Evolutionary conservation across 1,284 basidiomycete species (phyloP).

Genomic region (Ceratobasidium sp.): DNA sequence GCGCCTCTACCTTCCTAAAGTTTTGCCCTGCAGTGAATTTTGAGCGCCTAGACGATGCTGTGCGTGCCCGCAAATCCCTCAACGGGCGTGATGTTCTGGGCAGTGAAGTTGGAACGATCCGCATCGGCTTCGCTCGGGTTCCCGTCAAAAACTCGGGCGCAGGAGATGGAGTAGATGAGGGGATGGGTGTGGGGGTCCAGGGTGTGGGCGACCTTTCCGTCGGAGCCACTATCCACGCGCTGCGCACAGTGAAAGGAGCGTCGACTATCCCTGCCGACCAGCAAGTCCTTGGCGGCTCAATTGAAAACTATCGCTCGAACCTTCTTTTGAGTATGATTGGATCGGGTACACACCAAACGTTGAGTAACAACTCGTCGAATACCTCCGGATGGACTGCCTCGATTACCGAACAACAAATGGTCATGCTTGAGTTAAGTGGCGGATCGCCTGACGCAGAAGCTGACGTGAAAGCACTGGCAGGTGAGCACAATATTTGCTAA

Average conservation of each 20-base stretch:
- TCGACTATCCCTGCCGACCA: slow-evolving; percentile 88
- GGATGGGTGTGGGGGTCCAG: slow-evolving; percentile 70
- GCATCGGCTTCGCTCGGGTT: slow-evolving; percentile 96
- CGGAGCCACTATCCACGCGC: slow-evolving; percentile 85
- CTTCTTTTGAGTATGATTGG: slow-evolving; percentile 89
- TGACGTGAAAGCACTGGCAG: slow-evolving; percentile 84
- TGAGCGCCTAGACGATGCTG: slow-evolving; percentile 95
- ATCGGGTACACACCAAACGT: slow-evolving; percentile 77
- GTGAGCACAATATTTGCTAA: slow-evolving; percentile 62
- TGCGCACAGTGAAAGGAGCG: slow-evolving; percentile 86
- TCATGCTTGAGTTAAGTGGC: slow-evolving; percentile 89
- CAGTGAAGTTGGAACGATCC: slow-evolving; percentile 93
- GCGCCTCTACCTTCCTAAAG: slow-evolving; percentile 22
- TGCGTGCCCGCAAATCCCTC: slow-evolving; percentile 91
- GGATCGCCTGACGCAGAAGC: slow-evolving; percentile 81
- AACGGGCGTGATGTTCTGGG: slow-evolving; percentile 96
- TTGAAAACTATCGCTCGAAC: slow-evolving; percentile 95
- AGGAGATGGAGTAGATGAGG: slow-evolving; percentile 59
- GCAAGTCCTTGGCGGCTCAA: slow-evolving; percentile 87
- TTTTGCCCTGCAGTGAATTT: slow-evolving; percentile 79
- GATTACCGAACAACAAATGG: slow-evolving; percentile 92
- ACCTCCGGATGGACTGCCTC: slow-evolving; percentile 71
- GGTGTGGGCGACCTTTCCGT: slow-evolving; percentile 83
- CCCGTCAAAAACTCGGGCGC: slow-evolving; percentile 87
- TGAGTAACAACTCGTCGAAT: slow-evolving; percentile 66